Evolutionary conservation across 2,329 filamentous ascomycete genomes (phyloP).

Genomic region (Aspergillus melleus): DNA sequence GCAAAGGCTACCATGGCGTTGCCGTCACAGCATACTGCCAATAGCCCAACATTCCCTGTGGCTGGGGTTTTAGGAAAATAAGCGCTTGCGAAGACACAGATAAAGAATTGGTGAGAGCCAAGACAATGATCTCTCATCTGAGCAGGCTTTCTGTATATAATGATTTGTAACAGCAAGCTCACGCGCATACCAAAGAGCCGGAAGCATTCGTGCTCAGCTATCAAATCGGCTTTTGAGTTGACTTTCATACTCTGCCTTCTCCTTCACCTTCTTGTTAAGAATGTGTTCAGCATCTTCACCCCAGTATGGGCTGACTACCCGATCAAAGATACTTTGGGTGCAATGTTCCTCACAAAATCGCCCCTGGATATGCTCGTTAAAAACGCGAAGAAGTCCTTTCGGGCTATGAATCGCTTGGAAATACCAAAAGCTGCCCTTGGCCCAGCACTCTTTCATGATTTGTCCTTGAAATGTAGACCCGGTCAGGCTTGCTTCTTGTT

Average conservation of each 20-base stretch:
- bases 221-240: slow-evolving; percentile 11
- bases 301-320: slow-evolving; percentile 17
- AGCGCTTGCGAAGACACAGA: too few relatives aligned
- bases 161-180: too few relatives aligned
- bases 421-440: slow-evolving; percentile 29
- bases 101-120: too few relatives aligned
- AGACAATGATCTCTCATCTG: too few relatives aligned
- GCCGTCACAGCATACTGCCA: too few relatives aligned
- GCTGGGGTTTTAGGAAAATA: too few relatives aligned
- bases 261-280: slow-evolving; percentile 17
- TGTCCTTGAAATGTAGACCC: slow-evolving; percentile 6
- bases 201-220: too few relatives aligned
- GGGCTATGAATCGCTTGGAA: slow-evolving; percentile 26
- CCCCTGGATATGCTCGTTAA: slow-evolving; percentile 28
- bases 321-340: slow-evolving; percentile 13
- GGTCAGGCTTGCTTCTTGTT: too few relatives aligned
- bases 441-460: slow-evolving; percentile 27
- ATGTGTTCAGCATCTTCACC: slow-evolving; percentile 3
- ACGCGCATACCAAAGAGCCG: too few relatives aligned
- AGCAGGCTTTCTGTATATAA: too few relatives aligned
- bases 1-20: too few relatives aligned
- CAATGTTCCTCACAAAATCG: slow-evolving; percentile 11
- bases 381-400: slow-evolving; percentile 25
- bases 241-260: slow-evolving; percentile 17
- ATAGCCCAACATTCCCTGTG: too few relatives aligned